A percentile compares a stretch with the other conserved stretches of the same genome.
Conservation (phyloP, 495 filamentous ascomycete genomes). For the Penicillium dipodomyicola region DNA sequence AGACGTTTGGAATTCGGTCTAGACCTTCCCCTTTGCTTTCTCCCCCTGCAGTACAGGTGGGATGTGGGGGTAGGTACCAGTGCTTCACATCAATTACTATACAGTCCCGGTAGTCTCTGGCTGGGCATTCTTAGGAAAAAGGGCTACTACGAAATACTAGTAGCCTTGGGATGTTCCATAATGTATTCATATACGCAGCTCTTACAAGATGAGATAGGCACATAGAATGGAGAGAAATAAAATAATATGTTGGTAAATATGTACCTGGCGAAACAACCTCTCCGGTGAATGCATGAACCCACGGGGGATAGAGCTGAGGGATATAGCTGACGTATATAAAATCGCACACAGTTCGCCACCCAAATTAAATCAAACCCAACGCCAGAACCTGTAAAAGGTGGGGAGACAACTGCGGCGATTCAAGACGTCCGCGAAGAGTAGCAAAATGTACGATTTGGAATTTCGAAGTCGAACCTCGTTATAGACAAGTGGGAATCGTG, state of each 20-base stretch:
- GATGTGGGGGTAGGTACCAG: neutral
- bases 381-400: conserved; percentile 31
- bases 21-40: conserved; percentile 19
- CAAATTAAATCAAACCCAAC: conserved; percentile 26
- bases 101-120: too few species aligned
- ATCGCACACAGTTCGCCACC: conserved; percentile 25
- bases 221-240: neutral
- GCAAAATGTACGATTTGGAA: conserved; percentile 28
- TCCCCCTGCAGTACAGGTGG: neutral
- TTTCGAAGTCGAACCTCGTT: conserved; percentile 22
- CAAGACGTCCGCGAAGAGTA: conserved; percentile 18
- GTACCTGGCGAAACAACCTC: conserved; percentile 25
- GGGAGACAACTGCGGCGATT: conserved; percentile 14
- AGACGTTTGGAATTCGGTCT: conserved; percentile 25
- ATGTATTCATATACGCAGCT: neutral
- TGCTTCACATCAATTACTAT: too few species aligned
- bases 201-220: neutral
- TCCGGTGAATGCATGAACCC: conserved; percentile 16
- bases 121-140: too few species aligned
- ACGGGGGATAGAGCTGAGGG: conserved; percentile 21
- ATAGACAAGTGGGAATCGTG: conserved; percentile 37
- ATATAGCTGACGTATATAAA: conserved; percentile 24
- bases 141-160: too few species aligned
- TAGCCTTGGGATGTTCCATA: too few species aligned
- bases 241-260: conserved; percentile 26